Conservation (phyloP, 148 eudicot species). For the Agrostemma githago region DNA sequence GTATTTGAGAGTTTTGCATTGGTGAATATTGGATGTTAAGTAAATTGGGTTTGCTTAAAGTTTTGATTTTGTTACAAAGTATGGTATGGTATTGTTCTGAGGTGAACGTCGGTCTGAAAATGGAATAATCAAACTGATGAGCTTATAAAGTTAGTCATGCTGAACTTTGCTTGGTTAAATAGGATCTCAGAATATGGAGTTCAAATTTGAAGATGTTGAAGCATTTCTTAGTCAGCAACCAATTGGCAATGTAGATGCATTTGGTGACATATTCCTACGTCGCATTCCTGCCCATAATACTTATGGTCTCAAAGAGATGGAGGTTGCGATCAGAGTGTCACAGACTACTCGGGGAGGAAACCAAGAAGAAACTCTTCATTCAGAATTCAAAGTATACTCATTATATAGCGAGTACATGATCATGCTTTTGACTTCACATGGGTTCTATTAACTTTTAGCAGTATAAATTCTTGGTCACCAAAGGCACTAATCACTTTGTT, state of each 20-base stretch:
- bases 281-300: constrained; percentile 19
- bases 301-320: constrained; percentile 29
- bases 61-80: background rate
- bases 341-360: constrained; percentile 10
- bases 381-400: constrained; percentile 23
- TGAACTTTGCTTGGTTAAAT: background rate
- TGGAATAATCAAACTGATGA: background rate
- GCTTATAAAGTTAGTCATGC: background rate
- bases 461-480: background rate
- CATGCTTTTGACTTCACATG: background rate
- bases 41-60: background rate
- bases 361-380: constrained; percentile 13
- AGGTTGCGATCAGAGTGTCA: constrained; percentile 32
- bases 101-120: background rate
- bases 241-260: constrained; percentile 23
- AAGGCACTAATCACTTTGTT: background rate
- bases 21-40: background rate
- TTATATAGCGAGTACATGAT: background rate
- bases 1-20: background rate
- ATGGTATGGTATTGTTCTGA: background rate
- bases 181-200: constrained; percentile 18
- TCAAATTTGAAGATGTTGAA: constrained; percentile 23
- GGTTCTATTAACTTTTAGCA: background rate
- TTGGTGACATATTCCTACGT: constrained; percentile 27
- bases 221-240: constrained; percentile 19